These are phyloP conservation scores for Diaporthe destruens DNA, from an alignment of 2,329 filamentous ascomycete genomes.

Conservation along the genomic window DNA sequence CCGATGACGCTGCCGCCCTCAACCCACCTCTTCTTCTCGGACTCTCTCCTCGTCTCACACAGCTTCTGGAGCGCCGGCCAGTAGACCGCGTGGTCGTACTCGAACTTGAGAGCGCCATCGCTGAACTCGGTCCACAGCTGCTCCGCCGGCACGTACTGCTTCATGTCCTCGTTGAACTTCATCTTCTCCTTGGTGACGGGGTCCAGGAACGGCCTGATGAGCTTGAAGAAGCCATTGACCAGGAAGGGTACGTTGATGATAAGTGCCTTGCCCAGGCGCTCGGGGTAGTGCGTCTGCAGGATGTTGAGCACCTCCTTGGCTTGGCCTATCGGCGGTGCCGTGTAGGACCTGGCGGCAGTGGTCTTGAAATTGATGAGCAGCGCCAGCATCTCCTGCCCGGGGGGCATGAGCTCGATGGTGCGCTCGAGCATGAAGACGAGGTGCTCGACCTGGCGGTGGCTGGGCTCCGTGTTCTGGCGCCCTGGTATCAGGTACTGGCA, in stretches of 20 bases:
- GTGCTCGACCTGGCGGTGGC: conserved; percentile 90
- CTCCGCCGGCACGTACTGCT: conserved; percentile 80
- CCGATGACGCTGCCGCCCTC: conserved; percentile 84
- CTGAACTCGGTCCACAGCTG: conserved; percentile 84
- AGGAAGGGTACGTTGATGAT: conserved; percentile 91
- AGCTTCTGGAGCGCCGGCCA: conserved; percentile 87
- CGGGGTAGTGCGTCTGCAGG: conserved; percentile 95
- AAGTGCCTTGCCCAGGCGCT: conserved; percentile 87
- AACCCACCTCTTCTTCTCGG: conserved; percentile 79
- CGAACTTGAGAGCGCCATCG: conserved; percentile 82
- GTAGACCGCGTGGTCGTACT: conserved; percentile 89
- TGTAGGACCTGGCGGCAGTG: conserved; percentile 79
- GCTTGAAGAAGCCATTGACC: conserved; percentile 93
- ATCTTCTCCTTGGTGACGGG: conserved; percentile 93
- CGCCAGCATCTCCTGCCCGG: conserved; percentile 87
- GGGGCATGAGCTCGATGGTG: conserved; percentile 86
- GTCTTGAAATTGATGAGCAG: conserved; percentile 93
- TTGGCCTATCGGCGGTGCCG: conserved; percentile 77
- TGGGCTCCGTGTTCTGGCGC: conserved; percentile 90
- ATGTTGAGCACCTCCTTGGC: conserved; percentile 90
- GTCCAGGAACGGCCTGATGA: conserved; percentile 97
- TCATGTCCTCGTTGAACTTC: conserved; percentile 96
- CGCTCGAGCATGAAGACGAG: conserved; percentile 96
- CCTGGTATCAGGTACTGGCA: conserved; percentile 92
- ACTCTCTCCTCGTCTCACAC: conserved; percentile 73